Conservation (phyloP, 148 eudicot genomes). For the Fagopyrum esculentum region DNA sequence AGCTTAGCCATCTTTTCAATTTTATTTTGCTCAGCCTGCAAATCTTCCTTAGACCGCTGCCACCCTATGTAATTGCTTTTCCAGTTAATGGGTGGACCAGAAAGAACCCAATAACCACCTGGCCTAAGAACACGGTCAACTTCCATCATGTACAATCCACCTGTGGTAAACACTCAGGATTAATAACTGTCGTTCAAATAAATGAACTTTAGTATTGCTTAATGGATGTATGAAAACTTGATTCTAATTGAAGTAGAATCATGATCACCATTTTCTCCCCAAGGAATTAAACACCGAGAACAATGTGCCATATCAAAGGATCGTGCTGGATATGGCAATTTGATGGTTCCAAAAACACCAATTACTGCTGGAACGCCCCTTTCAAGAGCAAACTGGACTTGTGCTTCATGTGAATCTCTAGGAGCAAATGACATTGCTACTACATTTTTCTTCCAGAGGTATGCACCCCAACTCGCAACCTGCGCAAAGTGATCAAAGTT, state of each 20-base stretch:
- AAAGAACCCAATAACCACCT: neutral
- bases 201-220: neutral
- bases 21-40: neutral
- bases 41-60: neutral
- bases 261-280: neutral
- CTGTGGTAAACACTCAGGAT: neutral
- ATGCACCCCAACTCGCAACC: slow-evolving; percentile 89
- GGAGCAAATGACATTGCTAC: slow-evolving; percentile 80
- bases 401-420: slow-evolving; percentile 72
- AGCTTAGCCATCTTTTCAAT: neutral
- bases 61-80: neutral
- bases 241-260: neutral
- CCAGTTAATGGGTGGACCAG: neutral
- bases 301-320: neutral
- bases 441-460: slow-evolving; percentile 69
- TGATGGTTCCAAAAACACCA: neutral
- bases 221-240: no score
- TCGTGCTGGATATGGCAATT: neutral
- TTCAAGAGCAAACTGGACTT: slow-evolving; percentile 79
- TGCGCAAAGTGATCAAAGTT: slow-evolving; percentile 6
- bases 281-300: neutral
- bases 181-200: neutral
- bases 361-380: slow-evolving; percentile 59
- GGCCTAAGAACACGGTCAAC: slow-evolving; percentile 7
- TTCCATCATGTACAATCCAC: neutral